Conservation (phyloP, 2,329 filamentous ascomycete species). For the Rhynchosporium secalis region DNA sequence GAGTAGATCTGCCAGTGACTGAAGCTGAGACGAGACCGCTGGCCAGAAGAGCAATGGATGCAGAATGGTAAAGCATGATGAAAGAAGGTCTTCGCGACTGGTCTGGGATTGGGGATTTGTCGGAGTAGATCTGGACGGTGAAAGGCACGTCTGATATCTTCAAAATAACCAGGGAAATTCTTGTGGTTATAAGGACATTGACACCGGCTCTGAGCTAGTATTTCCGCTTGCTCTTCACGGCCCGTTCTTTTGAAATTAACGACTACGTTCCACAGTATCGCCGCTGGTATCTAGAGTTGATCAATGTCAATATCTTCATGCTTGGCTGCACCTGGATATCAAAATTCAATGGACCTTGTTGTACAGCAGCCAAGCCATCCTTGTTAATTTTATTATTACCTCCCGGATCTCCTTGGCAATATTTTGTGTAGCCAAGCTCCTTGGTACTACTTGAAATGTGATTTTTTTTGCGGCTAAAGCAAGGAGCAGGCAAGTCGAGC, state of each 20-base stretch:
- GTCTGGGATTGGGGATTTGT: background rate
- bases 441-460: too few relatives aligned
- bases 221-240: background rate
- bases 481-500: too few relatives aligned
- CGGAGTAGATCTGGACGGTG: background rate
- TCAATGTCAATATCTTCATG: background rate
- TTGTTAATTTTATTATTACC: background rate
- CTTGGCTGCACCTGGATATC: background rate
- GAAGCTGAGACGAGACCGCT: conserved; percentile 2
- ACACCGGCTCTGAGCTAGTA: background rate
- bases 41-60: background rate
- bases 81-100: background rate
- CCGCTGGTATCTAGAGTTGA: conserved; percentile 2
- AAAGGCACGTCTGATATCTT: background rate
- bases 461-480: too few relatives aligned
- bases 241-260: background rate
- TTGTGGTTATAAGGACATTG: background rate
- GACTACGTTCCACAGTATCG: background rate
- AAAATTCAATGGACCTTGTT: background rate
- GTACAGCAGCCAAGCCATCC: background rate
- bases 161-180: background rate
- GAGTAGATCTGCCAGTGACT: background rate
- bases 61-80: background rate
- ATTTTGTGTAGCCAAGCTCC: too few relatives aligned
- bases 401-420: too few relatives aligned